Base-by-base conservation (phyloP, 345 rosid species). In the Arabis hirsuta region DNA sequence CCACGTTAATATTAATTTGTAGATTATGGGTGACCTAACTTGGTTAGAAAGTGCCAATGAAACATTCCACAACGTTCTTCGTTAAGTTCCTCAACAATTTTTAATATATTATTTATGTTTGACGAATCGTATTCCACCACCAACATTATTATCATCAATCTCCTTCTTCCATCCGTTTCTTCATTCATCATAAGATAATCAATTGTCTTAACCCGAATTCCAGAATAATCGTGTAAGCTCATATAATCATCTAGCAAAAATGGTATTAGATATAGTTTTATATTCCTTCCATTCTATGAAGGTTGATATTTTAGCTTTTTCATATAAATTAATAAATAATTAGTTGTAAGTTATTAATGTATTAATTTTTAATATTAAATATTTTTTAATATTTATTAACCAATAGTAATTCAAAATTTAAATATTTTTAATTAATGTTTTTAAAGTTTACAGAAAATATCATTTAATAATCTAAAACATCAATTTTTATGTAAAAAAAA, bases 51-150 rank as follows among this genome's bases (percentile, higher is more conserved):
- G 65, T 46, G 69, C 70, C 65, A 55, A 55, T 11, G 36, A 69
- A 69, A 69, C 36, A 45, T 39, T 20, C 84, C 71, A 74, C 81
- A 78, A 82, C 86, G 81, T 85, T 82, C 79, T 85, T 69, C 81
- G 86, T 85, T 89, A 83, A 82, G 89, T 48, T 58, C 12, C 20
- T 65, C 85, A 86, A 87, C 82, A 65, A 81, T 85, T 80, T 61
- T 66, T 63, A 20, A 71, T 6, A 34, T 6, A 5, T 74, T 81
- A 83, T 80, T 83, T 91, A 69, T 80, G 80, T 78, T 47, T 84
- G 79, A 81, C 83, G 87, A 85, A 92, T 90, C 87, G 81, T 78
- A 85, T 90, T 82, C 88, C 80, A 57, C 61, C 72, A 71, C 66
- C 82, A 74, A 77, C 83, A 90, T 81, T 67, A 83, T 78, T 79